Evolutionary conservation across 2,329 filamentous ascomycete species (phyloP).

Genomic region (Hymenoscyphus linearis): DNA sequence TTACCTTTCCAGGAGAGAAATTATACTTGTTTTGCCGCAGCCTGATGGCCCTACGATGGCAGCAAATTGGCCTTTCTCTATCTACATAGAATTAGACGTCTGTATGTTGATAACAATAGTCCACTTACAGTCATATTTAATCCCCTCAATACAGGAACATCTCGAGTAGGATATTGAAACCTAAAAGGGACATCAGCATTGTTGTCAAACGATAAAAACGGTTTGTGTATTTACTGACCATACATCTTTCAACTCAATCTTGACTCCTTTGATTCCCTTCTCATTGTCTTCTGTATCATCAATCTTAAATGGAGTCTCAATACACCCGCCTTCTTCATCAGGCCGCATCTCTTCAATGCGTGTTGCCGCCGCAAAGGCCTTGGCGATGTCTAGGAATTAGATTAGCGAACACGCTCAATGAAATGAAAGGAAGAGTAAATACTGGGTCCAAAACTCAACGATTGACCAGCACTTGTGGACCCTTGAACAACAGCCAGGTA

Average conservation of each 20-base stretch:
- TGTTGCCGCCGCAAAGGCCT: conserved; percentile 52
- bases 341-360: conserved; percentile 45
- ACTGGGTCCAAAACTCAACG: conserved; percentile 44
- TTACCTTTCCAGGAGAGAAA: conserved; percentile 54
- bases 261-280: conserved; percentile 10
- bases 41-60: conserved; percentile 60
- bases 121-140: conserved; percentile 38
- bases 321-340: background rate
- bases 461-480: conserved; percentile 46
- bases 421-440: background rate
- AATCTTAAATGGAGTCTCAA: conserved; percentile 1
- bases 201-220: no score
- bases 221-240: conserved; percentile 22
- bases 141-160: conserved; percentile 49
- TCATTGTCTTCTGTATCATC: conserved; percentile 28
- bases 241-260: conserved; percentile 39
- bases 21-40: conserved; percentile 68
- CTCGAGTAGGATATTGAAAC: conserved; percentile 54
- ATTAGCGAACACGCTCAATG: conserved; percentile 7
- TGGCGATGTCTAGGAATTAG: conserved; percentile 40
- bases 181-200: no score
- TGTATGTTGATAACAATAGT: conserved; percentile 34
- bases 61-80: conserved; percentile 61
- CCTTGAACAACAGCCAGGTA: conserved; percentile 47
- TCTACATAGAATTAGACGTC: conserved; percentile 10